Evolutionary conservation across 345 rosid genomes (phyloP).

Genomic region (Eucalyptus caleyi): DNA sequence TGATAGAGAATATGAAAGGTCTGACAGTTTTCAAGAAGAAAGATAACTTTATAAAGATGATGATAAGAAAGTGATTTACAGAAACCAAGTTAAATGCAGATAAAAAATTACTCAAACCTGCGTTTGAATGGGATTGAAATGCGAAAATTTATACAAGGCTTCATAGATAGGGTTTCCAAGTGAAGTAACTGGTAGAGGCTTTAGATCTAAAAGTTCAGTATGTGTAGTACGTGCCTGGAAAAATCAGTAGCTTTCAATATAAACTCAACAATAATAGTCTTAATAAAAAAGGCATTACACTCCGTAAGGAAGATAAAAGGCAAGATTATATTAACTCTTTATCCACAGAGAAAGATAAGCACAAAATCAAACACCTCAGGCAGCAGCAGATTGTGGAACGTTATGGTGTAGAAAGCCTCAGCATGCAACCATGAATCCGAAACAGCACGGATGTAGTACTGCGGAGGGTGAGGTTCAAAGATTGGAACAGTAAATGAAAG

Average conservation of each 20-base stretch:
- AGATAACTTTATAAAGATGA: neutral
- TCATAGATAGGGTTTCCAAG: constrained; percentile 59
- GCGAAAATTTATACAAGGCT: constrained; percentile 80
- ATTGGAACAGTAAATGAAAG: constrained; percentile 93
- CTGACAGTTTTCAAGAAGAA: constrained; percentile 18
- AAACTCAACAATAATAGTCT: neutral
- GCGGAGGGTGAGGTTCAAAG: constrained; percentile 98
- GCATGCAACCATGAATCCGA: constrained; percentile 99
- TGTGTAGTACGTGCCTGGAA: constrained; percentile 70
- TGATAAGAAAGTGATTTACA: neutral
- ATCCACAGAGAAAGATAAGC: neutral
- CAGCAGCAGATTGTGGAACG: constrained; percentile 75
- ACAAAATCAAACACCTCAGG: constrained; percentile 57
- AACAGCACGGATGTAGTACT: constrained; percentile 88
- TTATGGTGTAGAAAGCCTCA: constrained; percentile 83
- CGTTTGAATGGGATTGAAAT: constrained; percentile 97
- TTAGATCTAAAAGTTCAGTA: constrained; percentile 90
- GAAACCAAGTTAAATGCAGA: neutral
- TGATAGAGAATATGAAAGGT: constrained; percentile 82
- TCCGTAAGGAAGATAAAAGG: neutral
- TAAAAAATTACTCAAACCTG: constrained; percentile 43
- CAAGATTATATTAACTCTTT: neutral
- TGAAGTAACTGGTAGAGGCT: constrained; percentile 90
- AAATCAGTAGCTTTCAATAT: neutral
- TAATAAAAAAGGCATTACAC: neutral